These are phyloP conservation scores for Ajuga chamaepitys DNA, from an alignment of 257 asterid species.

Conservation along the genomic window DNA sequence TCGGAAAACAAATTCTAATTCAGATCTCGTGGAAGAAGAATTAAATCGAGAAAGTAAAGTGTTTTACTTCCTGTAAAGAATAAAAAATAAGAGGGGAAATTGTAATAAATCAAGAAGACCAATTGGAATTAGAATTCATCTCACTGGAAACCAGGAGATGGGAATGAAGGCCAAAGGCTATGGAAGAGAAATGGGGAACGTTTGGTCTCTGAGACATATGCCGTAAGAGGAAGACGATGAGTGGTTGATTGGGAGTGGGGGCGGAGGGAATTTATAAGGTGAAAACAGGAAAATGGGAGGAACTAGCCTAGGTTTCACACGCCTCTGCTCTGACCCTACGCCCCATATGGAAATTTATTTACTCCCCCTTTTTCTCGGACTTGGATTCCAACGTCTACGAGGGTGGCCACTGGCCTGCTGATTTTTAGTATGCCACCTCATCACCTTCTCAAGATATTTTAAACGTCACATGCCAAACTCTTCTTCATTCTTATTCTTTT, in stretches of 20 bases:
- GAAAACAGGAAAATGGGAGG: neutral
- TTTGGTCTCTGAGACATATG: slow-evolving; percentile 85
- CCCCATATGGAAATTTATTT: neutral
- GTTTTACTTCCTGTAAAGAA: slow-evolving; percentile 11
- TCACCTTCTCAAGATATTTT: neutral
- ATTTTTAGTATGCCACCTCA: neutral
- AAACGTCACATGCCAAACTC: too few species aligned
- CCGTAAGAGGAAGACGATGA: neutral
- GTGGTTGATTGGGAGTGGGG: neutral
- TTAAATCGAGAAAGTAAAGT: neutral
- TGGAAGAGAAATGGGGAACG: slow-evolving; percentile 74
- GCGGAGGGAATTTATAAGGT: slow-evolving; percentile 26
- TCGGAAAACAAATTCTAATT: neutral
- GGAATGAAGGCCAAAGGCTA: slow-evolving; percentile 70
- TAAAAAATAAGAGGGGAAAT: neutral
- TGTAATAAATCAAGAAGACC: slow-evolving; percentile 9
- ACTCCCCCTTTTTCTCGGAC: neutral
- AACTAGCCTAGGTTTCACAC: slow-evolving; percentile 32
- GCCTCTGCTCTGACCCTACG: neutral
- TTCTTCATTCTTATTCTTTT: too few species aligned
- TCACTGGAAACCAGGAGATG: slow-evolving; percentile 98
- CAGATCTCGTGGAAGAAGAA: too few species aligned
- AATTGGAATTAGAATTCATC: slow-evolving; percentile 66
- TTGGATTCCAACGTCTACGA: neutral
- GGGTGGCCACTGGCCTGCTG: neutral